Percentiles rank a stretch among this genome's conserved stretches.
These are phyloP conservation scores for Elaeagnus macrophylla DNA, from an alignment of 306 rosid species.

Conservation along the genomic window DNA sequence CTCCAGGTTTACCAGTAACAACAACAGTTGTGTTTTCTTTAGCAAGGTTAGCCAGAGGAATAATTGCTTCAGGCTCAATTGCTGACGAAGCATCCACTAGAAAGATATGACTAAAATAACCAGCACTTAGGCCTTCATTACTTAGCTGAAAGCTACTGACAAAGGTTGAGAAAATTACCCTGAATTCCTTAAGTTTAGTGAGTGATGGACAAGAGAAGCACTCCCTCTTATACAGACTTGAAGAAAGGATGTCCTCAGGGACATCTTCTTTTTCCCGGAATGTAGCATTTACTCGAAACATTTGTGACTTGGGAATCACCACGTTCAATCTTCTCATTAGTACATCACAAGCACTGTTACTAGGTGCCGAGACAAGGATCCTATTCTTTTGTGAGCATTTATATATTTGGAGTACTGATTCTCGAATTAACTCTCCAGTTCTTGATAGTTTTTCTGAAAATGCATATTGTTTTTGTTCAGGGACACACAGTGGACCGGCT, in stretches of 20 bases:
- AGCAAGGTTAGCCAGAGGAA: conserved; percentile 23
- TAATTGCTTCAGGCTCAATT: conserved; percentile 22
- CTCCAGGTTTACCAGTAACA: conserved; percentile 16
- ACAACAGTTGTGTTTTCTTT: conserved; percentile 18
- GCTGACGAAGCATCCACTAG: conserved; percentile 27
- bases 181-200: conserved; percentile 9
- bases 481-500: conserved; percentile 12
- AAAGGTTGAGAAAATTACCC: conserved; percentile 30
- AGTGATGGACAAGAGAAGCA: conserved; percentile 28
- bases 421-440: conserved; percentile 15
- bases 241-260: conserved; percentile 23
- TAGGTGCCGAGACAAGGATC: conserved; percentile 26
- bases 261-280: conserved; percentile 19
- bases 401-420: conserved; percentile 15
- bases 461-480: background rate
- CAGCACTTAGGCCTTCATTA: conserved; percentile 19
- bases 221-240: conserved; percentile 14
- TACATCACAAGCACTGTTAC: conserved; percentile 19
- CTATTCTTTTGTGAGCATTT: background rate
- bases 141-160: conserved; percentile 24
- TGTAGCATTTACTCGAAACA: conserved; percentile 23
- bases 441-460: background rate
- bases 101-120: conserved; percentile 28
- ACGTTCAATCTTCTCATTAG: conserved; percentile 18
- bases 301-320: conserved; percentile 16